phyloP scores from a whole-genome alignment of 2,329 filamentous ascomycete species.

The Fusarium poae region DNA sequence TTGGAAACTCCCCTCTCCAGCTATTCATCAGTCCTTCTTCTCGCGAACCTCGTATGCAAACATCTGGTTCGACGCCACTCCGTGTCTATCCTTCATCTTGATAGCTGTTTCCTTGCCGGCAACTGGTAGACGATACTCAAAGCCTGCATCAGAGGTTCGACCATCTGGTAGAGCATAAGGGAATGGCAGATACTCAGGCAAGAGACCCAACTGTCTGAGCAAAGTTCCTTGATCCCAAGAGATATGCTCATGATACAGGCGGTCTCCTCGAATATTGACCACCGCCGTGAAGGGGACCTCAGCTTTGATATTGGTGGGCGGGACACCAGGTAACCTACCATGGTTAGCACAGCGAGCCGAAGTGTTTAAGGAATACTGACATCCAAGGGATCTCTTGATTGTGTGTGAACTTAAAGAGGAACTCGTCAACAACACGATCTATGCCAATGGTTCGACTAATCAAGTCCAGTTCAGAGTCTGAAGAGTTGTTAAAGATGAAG shows the following conservation, averaged over 20 bases:
- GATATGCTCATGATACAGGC: constrained; percentile 75
- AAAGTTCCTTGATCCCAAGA: constrained; percentile 76
- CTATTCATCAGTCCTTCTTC: neutral
- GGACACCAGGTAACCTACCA: constrained; percentile 64
- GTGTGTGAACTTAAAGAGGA: constrained; percentile 75
- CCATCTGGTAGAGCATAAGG: constrained; percentile 64
- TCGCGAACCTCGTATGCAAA: constrained; percentile 33
- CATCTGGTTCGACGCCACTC: constrained; percentile 51
- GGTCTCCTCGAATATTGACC: constrained; percentile 73
- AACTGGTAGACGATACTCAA: constrained; percentile 53
- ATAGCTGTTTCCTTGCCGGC: constrained; percentile 49
- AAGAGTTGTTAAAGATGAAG: constrained; percentile 80
- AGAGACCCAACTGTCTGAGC: constrained; percentile 68
- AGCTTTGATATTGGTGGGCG: constrained; percentile 65
- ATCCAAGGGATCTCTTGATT: constrained; percentile 74
- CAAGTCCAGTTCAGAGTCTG: constrained; percentile 75
- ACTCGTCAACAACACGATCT: constrained; percentile 79
- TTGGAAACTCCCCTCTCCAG: neutral
- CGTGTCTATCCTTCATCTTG: constrained; percentile 52
- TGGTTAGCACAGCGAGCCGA: fast-evolving
- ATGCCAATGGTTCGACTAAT: constrained; percentile 78
- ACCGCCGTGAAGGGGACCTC: constrained; percentile 72
- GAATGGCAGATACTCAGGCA: constrained; percentile 72
- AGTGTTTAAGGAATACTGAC: constrained; percentile 58
- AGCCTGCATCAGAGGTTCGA: constrained; percentile 39